Evolutionary conservation across 192 early-diverging fungal genomes (phyloP).

Genomic region (Backusella sp.): DNA sequence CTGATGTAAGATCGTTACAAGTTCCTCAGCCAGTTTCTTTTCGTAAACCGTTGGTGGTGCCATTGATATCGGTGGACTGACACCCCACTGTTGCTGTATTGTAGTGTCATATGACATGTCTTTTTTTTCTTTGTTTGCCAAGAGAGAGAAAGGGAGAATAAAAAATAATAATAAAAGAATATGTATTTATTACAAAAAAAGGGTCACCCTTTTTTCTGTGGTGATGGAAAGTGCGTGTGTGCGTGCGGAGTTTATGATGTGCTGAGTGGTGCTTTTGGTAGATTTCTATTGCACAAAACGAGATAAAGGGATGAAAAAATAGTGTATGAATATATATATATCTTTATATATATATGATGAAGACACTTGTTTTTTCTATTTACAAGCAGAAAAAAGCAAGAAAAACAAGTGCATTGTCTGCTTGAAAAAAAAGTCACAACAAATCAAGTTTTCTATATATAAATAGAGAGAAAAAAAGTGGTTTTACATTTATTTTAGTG

Average conservation of each 20-base stretch:
- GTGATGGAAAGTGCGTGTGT: not conserved
- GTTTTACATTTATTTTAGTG: not conserved
- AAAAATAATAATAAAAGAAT: not conserved
- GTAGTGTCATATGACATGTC: not conserved
- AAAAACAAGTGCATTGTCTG: no score
- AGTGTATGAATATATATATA: no score
- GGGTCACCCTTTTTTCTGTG: not conserved
- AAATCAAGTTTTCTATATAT: not conserved
- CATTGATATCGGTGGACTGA: slow-evolving; percentile 76
- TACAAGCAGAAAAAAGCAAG: no score
- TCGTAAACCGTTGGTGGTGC: slow-evolving; percentile 64
- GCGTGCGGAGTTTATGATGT: not conserved
- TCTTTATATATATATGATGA: no score
- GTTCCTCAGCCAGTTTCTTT: slow-evolving; percentile 61
- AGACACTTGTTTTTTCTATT: no score
- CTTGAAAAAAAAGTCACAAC: no score
- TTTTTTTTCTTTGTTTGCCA: not conserved
- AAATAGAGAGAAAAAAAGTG: not conserved
- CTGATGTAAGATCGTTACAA: slow-evolving; percentile 69
- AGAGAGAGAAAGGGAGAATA: not conserved
- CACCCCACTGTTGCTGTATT: slow-evolving; percentile 57
- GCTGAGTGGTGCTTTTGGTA: not conserved
- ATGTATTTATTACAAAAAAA: not conserved
- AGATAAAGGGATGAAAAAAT: no score
- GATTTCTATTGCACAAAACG: no score